Percentiles rank a stretch among this genome's conserved stretches.
Evolutionary conservation across 2,329 filamentous ascomycete species (phyloP).

Genomic region (Penicillium sp.): DNA sequence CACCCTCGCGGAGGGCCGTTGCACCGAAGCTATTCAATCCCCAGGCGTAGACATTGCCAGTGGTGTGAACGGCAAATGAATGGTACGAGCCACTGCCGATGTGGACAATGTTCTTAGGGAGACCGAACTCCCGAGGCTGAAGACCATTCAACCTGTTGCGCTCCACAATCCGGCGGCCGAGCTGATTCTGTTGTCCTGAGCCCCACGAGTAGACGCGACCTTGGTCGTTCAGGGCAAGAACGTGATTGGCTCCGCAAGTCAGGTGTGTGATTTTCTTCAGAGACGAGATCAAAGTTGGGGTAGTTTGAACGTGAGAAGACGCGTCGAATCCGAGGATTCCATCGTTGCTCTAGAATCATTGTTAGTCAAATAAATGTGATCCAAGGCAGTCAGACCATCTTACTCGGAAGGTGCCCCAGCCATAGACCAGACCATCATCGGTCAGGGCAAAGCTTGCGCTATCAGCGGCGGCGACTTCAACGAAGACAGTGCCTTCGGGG

Average conservation of each 20-base stretch:
- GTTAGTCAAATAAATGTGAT: conserved; percentile 7
- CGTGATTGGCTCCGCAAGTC: conserved; percentile 58
- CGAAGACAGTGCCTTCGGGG: conserved; percentile 56
- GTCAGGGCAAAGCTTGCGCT: conserved; percentile 61
- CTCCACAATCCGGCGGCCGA: conserved; percentile 64
- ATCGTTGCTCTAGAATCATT: conserved; percentile 55
- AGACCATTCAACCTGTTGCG: conserved; percentile 57
- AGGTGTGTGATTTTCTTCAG: conserved; percentile 57
- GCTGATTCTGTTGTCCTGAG: conserved; percentile 66
- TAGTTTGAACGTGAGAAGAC: conserved; percentile 46
- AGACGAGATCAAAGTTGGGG: conserved; percentile 49
- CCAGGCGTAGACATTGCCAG: conserved; percentile 74
- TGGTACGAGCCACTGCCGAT: conserved; percentile 75
- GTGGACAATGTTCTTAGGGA: conserved; percentile 59
- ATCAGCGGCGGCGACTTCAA: conserved; percentile 59
- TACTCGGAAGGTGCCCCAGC: conserved; percentile 63
- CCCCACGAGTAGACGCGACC: conserved; percentile 65
- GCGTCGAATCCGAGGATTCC: conserved; percentile 61
- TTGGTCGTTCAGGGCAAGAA: conserved; percentile 57
- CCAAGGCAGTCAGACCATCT: conserved; percentile 24
- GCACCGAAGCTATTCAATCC: conserved; percentile 86
- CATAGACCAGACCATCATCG: conserved; percentile 60
- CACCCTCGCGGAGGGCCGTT: conserved; percentile 65
- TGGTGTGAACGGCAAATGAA: conserved; percentile 70
- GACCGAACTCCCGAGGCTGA: conserved; percentile 57